Percentiles rank a stretch among this genome's conserved stretches.
These are phyloP conservation scores for Candida sphagnicola DNA, from an alignment of 805 yeast genomes.

Conservation along the genomic window DNA sequence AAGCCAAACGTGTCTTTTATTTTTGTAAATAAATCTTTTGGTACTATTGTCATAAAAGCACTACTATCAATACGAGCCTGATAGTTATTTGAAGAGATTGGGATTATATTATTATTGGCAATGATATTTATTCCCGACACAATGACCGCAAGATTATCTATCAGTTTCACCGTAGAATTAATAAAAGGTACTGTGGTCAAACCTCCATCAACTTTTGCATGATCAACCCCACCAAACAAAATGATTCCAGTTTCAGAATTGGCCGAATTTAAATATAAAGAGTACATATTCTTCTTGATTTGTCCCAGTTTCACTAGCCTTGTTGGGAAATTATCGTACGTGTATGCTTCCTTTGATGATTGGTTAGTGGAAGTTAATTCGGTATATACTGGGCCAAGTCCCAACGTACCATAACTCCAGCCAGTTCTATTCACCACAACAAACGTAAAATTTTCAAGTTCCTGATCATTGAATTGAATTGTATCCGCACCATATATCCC, in stretches of 20 bases:
- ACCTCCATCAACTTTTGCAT: slow-evolving; percentile 20
- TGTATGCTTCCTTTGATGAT: slow-evolving; percentile 14
- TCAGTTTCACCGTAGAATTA: not conserved
- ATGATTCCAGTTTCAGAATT: slow-evolving; percentile 16
- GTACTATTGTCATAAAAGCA: slow-evolving; percentile 48
- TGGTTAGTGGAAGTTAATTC: not conserved
- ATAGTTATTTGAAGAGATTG: slow-evolving; percentile 9
- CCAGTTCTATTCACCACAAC: slow-evolving; percentile 9
- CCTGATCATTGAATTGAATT: slow-evolving; percentile 11
- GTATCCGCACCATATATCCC: slow-evolving; percentile 44
- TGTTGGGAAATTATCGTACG: slow-evolving; percentile 22
- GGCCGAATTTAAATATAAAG: slow-evolving; percentile 22
- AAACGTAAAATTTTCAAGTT: slow-evolving; percentile 6
- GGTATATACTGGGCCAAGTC: slow-evolving; percentile 14
- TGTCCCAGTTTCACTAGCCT: slow-evolving; percentile 24
- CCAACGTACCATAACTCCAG: slow-evolving; percentile 14
- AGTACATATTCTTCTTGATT: slow-evolving; percentile 27
- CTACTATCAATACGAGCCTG: slow-evolving; percentile 57
- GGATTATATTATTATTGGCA: not conserved
- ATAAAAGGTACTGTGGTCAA: slow-evolving; percentile 11
- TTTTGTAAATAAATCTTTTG: slow-evolving; percentile 19
- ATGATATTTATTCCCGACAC: not conserved
- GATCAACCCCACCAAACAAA: slow-evolving; percentile 26
- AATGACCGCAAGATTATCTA: not conserved
- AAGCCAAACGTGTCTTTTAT: slow-evolving; percentile 36